phyloP scores from a whole-genome alignment of 495 filamentous ascomycete genomes.

The Tuber melanosporum region DNA sequence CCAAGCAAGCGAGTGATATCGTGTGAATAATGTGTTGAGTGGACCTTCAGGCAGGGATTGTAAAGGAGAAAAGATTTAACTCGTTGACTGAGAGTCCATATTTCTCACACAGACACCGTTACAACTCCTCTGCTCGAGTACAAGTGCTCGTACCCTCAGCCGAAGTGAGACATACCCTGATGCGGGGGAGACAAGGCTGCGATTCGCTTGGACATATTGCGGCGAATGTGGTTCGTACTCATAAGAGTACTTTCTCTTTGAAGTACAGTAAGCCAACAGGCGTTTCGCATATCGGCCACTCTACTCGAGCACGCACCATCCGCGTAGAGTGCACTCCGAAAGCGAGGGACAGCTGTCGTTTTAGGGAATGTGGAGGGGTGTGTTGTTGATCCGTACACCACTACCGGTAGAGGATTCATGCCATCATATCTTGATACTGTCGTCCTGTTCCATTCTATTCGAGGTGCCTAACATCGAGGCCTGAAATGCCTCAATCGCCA shows the following conservation, averaged over 20 bases:
- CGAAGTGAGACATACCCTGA: neutral
- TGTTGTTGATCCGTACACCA: neutral
- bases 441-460: neutral
- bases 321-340: neutral
- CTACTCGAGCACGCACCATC: neutral
- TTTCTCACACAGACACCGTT: neutral
- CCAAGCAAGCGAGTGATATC: neutral
- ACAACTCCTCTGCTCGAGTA: neutral
- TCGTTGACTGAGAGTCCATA: neutral
- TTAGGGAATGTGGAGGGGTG: neutral
- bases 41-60: neutral
- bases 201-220: neutral
- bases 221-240: too few relatives aligned
- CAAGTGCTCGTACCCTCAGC: neutral
- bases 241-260: neutral
- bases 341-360: neutral
- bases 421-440: neutral
- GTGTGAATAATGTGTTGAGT: neutral
- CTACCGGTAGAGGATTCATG: neutral
- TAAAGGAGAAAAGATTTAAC: neutral
- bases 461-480: too few relatives aligned
- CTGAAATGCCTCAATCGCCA: too few relatives aligned
- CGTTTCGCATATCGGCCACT: neutral
- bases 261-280: neutral
- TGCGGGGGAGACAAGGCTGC: neutral